Evolutionary conservation across 352 stramenopile species (phyloP), one percentile per base, ranked within the genome.

Genomic region (Phytopythium cucurbitacearum): DNA sequence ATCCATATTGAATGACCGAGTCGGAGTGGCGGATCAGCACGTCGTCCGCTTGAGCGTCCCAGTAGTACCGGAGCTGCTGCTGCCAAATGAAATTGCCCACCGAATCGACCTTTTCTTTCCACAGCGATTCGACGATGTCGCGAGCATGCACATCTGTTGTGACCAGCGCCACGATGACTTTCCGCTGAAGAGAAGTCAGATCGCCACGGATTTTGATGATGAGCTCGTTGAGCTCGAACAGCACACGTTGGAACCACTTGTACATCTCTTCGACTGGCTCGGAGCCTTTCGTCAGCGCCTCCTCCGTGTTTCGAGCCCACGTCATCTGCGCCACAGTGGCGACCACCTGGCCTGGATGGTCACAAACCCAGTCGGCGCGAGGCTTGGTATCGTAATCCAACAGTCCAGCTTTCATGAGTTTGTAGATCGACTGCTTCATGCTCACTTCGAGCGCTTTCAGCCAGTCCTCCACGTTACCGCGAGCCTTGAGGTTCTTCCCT

Each of bases 21-120:
- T 94, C 78, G 3, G 84, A 95, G 63, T 97, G 89, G 0, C 76
- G 72, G 44, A 97, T 97, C 7, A 97, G 40, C 15, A 94, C 93
- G 53, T 97, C 85, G 54, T 97, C 89, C 0, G 73, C 74, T 34
- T 94, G 81, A 0, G 69, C 62, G 45, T 97, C 89, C 91, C 91
- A 97, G 64, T 98, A 98, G 63, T 97, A 98, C 1, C 91, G 84
- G 35, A 98, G 69, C 56, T 98, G 94, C 60, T 97, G 88, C 66
- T 97, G 86, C 94, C 94, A 98, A 40, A 94, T 94, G 54, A 98
- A 98, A 48, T 98, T 95, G 13, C 76, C 69, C 5, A 94, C 66
- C 0, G 71, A 64, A 13, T 82, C 72, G 5, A 92, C 81, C 44
- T 76, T 75, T 15, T 89, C 77, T 9, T 73, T 72, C 71, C 70